A percentile compares a stretch with the other conserved stretches of the same genome.
phyloP scores from a whole-genome alignment of 2,329 filamentous ascomycete genomes.

The Fusarium veterinarium region DNA sequence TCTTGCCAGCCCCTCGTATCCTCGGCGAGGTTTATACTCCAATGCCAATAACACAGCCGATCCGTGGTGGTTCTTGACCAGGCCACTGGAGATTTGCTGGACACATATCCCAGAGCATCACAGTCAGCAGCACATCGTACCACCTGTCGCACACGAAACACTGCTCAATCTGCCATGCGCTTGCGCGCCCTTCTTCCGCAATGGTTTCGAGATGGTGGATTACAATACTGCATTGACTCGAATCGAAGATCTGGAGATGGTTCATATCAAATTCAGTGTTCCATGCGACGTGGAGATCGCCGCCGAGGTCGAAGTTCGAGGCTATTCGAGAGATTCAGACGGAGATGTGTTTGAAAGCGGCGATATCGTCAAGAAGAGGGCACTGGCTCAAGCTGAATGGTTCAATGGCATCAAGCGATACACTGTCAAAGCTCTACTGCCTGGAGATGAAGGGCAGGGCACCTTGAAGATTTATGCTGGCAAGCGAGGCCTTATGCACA shows the following conservation, averaged over 20 bases:
- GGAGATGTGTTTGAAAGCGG: conserved; percentile 95
- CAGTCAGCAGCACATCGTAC: conserved; percentile 92
- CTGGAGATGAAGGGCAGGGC: conserved; percentile 90
- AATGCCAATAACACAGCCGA: conserved; percentile 79
- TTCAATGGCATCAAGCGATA: conserved; percentile 87
- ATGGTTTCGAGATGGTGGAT: conserved; percentile 81
- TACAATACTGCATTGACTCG: conserved; percentile 90
- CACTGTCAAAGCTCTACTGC: conserved; percentile 90
- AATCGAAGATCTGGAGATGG: conserved; percentile 92
- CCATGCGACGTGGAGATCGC: conserved; percentile 91
- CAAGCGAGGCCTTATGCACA: conserved; percentile 95
- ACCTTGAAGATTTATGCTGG: conserved; percentile 93
- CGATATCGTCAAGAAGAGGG: conserved; percentile 85
- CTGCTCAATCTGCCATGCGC: conserved; percentile 87
- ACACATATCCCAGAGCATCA: conserved; percentile 92
- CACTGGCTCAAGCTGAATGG: conserved; percentile 93
- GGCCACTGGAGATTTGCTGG: conserved; percentile 91
- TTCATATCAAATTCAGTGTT: conserved; percentile 88
- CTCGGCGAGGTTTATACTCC: conserved; percentile 81
- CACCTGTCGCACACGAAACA: conserved; percentile 85
- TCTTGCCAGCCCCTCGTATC: conserved; percentile 90
- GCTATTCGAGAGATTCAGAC: conserved; percentile 83
- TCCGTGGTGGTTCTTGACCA: conserved; percentile 91
- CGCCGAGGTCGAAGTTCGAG: conserved; percentile 89
- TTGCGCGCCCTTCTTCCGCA: conserved; percentile 88